Evolutionary conservation across 352 stramenopile genomes (phyloP), one percentile per base, ranked within the genome.

Genomic region (Globisporangium splendens): DNA sequence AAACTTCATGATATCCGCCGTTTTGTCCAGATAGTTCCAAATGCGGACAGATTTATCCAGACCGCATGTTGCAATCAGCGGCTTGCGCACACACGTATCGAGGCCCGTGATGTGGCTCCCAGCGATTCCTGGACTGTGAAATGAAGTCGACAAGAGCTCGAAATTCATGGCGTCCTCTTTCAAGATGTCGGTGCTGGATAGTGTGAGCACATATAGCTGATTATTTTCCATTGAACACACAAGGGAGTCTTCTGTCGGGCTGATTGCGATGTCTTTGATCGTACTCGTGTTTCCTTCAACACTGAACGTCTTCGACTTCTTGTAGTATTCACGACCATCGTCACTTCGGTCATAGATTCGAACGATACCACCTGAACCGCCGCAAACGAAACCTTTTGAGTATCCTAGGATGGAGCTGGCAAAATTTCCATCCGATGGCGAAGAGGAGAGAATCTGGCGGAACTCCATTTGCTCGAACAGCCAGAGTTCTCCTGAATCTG

Each of bases 131-230:
- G 89, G 84, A 0, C 70, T 70, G 59, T 98, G 93, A 44, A 97
- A 97, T 1, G 85, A 79, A 7, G 90, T 96, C 12, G 86, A 89
- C 8, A 97, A 69, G 2, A 95, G 68, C 47, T 96, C 89, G 66
- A 98, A 98, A 68, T 94, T 96, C 83, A 96, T 97, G n/a, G 84
- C 85, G 47, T 97, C 92, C 59, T 96, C 89, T 46, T 98, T 98
- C 18, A 97, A 58, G 51, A 97, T 96, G 56, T 97, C 88, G 2
- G 86, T 95, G 43, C 90, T 97, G 20, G 83, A 93, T 1, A 98
- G 76, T 6, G 80, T 91, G 17, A 97, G 77, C n/a, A 85, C 69
- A 61, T 97, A 97, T n/a, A 97, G 61, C 50, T 97, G 92, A 50
- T 95, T 91, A 59, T 91, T 91, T 35, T 92, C 79, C 24, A 95